A percentile compares a stretch with the other conserved stretches of the same genome.
Evolutionary conservation across 208 protist genomes (phyloP).

Genomic region (Trypanosomatidae sp.): DNA sequence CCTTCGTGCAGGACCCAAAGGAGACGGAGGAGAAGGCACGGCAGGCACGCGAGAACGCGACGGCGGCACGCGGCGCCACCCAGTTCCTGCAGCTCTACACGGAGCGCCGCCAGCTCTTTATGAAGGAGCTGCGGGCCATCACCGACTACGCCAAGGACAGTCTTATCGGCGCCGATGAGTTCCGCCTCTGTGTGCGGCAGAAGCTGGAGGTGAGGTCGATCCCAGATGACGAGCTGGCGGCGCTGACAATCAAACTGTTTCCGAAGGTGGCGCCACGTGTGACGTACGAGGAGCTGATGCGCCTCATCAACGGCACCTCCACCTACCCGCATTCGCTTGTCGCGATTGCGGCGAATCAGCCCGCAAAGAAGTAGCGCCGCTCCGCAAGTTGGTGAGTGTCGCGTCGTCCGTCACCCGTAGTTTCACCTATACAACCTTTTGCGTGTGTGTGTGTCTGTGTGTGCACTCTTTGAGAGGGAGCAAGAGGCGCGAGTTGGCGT

Average conservation of each 20-base stretch:
- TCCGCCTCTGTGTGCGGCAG: slow-evolving; percentile 77
- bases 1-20: slow-evolving; percentile 65
- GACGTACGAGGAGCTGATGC: slow-evolving; percentile 80
- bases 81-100: slow-evolving; percentile 82
- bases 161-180: slow-evolving; percentile 82
- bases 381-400: no score
- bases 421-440: no score
- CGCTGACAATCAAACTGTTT: slow-evolving; percentile 79
- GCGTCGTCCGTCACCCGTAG: no score
- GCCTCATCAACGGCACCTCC: slow-evolving; percentile 89
- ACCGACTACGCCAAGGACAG: slow-evolving; percentile 86
- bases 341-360: slow-evolving; percentile 70
- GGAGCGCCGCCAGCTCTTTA: slow-evolving; percentile 85
- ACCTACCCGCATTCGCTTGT: slow-evolving; percentile 66
- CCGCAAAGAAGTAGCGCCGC: no score
- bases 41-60: slow-evolving; percentile 30
- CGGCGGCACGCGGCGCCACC: slow-evolving; percentile 53
- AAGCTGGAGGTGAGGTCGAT: slow-evolving; percentile 72
- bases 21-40: slow-evolving; percentile 53
- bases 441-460: no score
- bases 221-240: slow-evolving; percentile 66
- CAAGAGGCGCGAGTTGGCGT: no score
- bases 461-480: no score
- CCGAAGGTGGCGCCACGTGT: slow-evolving; percentile 54
- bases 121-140: slow-evolving; percentile 90